Evolutionary conservation across 2,329 filamentous ascomycete genomes (phyloP), one percentile per base, ranked within the genome.

Genomic region (Fusarium coffeatum): DNA sequence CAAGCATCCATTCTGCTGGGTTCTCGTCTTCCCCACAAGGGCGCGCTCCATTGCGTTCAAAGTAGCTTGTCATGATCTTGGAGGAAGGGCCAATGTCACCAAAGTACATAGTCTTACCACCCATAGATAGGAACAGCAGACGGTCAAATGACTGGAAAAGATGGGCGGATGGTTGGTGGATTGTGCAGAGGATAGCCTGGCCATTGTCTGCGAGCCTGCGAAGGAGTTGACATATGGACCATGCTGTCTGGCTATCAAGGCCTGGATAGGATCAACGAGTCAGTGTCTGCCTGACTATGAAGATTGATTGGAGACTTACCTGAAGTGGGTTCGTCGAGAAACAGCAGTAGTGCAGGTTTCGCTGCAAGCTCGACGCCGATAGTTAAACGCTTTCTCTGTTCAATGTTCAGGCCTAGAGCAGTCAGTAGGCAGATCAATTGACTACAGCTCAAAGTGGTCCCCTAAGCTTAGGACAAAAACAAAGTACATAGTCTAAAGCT

Each of bases 301-400:
- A 23, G 2, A 2, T 1, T 2, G 6, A 22, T 10, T 5, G 32
- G 6, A 3, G 22, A 18, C 20, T 34, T 12, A 76, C 92, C 91
- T 11, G 90, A 93, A 3, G 91, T 93, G 3, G 91, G 91, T 74
- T 93, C 92, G 72, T 94, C 92, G 12, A 93, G 84, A 82, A 93
- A 93, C 18, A 93, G 84, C 47, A 93, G 84, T 5, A 93, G 82
- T 47, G 90, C 85, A 2, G 92, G 92, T 75, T 91, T 92, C 2
- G 91, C 91, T 27, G 90, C 91, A 8, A 94, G 82, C 76, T 93
- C 92, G 3, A 93, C 91, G 73, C 90, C 91, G 60, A 93, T 93
- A 0, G 91, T 93, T 8, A 93, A 82, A 66, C 90, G 87, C 58
- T 83, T 83, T 15, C 82, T 74, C 59, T 84, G 81, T 55, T 84